These are phyloP conservation scores for Trichosporon sp. DNA, from an alignment of 1,284 basidiomycete genomes.

Conservation along the genomic window DNA sequence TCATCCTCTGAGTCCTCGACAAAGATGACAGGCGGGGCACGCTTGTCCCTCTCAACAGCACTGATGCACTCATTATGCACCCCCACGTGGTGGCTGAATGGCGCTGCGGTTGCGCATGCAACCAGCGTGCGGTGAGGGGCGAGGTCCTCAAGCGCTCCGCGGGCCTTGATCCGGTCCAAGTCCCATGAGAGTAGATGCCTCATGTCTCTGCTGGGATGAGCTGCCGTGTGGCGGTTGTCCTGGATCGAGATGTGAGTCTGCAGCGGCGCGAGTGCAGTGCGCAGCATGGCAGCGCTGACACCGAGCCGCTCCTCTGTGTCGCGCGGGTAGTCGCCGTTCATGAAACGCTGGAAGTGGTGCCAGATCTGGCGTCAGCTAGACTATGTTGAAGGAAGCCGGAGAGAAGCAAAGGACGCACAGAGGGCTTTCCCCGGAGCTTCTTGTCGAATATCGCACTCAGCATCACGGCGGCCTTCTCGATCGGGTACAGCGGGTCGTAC, in stretches of 20 bases:
- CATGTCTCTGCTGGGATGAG: not conserved
- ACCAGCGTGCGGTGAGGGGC: not conserved
- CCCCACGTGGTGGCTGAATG: not conserved
- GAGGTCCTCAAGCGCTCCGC: not conserved
- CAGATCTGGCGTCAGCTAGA: not conserved
- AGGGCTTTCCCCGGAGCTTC: not conserved
- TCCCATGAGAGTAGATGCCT: not conserved
- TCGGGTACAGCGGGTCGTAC: not conserved
- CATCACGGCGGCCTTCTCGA: not conserved
- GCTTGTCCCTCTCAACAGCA: not conserved
- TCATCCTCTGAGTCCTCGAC: not conserved
- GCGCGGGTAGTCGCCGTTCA: not conserved
- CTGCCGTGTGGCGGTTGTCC: not conserved
- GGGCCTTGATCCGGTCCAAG: not conserved
- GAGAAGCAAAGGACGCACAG: not conserved
- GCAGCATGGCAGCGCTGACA: not conserved
- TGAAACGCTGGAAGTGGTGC: not conserved
- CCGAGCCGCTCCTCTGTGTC: not conserved
- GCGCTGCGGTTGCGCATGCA: not conserved
- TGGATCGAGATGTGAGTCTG: not conserved
- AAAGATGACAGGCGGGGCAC: not conserved
- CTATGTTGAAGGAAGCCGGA: not conserved
- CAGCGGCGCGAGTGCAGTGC: not conserved
- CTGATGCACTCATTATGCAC: not conserved
- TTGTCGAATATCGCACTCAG: not conserved